These are phyloP conservation scores for Linderina pennispora DNA, from an alignment of 192 early-diverging fungal genomes.

Conservation along the genomic window DNA sequence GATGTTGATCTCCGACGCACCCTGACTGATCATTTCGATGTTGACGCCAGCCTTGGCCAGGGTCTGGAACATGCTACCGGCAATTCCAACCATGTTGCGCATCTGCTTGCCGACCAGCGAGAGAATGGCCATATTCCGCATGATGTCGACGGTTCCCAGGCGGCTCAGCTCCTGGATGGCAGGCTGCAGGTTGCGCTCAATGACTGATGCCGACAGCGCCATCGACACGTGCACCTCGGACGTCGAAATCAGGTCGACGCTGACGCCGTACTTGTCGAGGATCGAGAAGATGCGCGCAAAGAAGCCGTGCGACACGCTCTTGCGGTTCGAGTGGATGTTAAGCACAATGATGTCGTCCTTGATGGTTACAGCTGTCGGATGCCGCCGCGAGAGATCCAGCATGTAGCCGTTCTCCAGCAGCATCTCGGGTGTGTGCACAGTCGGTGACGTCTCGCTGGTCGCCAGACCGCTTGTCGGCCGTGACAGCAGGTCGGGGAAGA, in stretches of 20 bases:
- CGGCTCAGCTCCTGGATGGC: conserved; percentile 75
- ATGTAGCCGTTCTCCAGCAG: conserved; percentile 70
- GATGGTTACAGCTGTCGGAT: conserved; percentile 98
- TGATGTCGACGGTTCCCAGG: conserved; percentile 78
- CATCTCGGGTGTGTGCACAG: conserved; percentile 51
- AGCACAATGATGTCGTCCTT: conserved; percentile 94
- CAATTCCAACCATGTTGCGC: conserved; percentile 95
- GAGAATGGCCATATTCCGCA: conserved; percentile 89
- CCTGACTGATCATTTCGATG: conserved; percentile 99
- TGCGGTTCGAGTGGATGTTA: conserved; percentile 96
- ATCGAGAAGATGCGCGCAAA: conserved; percentile 93
- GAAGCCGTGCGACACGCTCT: conserved; percentile 93
- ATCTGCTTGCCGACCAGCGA: conserved; percentile 95
- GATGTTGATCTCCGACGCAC: conserved; percentile 98
- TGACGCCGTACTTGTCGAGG: conserved; percentile 86
- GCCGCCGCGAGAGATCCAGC: conserved; percentile 64
- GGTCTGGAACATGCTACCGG: conserved; percentile 89
- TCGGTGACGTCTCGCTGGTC: conserved; percentile 46
- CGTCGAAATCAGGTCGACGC: conserved; percentile 91
- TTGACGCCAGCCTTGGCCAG: conserved; percentile 85
- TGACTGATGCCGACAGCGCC: conserved; percentile 59
- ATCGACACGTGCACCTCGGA: conserved; percentile 91
- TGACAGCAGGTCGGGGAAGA: conserved; percentile 72
- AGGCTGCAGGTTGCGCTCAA: conserved; percentile 65
- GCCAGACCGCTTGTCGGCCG: conserved; percentile 48